Evolutionary conservation across 2,329 filamentous ascomycete genomes (phyloP).

Genomic region (Aspergillus sp.): DNA sequence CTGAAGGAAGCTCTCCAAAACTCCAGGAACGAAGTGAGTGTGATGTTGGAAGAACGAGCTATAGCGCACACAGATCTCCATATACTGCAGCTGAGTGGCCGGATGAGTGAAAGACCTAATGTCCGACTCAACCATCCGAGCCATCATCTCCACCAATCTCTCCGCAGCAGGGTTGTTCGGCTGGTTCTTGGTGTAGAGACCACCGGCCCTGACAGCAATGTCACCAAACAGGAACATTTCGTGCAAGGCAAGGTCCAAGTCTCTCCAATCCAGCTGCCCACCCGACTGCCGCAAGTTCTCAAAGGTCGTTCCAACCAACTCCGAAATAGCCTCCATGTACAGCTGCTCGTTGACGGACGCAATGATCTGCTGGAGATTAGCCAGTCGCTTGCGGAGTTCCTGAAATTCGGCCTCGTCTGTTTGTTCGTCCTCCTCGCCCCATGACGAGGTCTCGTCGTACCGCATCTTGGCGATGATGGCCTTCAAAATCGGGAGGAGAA

Average conservation of each 20-base stretch:
- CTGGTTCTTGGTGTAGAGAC: constrained; percentile 76
- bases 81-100: constrained; percentile 88
- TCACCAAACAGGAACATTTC: constrained; percentile 97
- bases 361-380: constrained; percentile 86
- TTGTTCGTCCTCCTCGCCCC: constrained; percentile 90
- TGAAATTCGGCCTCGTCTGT: constrained; percentile 97
- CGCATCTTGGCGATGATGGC: constrained; percentile 94
- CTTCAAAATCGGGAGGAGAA: constrained; percentile 81
- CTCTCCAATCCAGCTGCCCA: constrained; percentile 80
- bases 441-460: constrained; percentile 88
- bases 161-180: constrained; percentile 73
- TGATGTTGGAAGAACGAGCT: constrained; percentile 86
- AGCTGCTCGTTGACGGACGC: constrained; percentile 81
- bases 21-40: constrained; percentile 70
- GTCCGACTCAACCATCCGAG: constrained; percentile 91
- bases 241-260: constrained; percentile 85
- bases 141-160: constrained; percentile 84
- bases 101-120: constrained; percentile 82
- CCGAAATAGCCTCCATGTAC: constrained; percentile 82
- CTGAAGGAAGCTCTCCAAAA: constrained; percentile 84
- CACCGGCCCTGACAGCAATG: constrained; percentile 79
- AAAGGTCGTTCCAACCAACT: constrained; percentile 82
- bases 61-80: constrained; percentile 97
- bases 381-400: constrained; percentile 81
- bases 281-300: constrained; percentile 68